Base-by-base conservation (phyloP, 805 yeast genomes). In the Kuraishia cidri region DNA sequence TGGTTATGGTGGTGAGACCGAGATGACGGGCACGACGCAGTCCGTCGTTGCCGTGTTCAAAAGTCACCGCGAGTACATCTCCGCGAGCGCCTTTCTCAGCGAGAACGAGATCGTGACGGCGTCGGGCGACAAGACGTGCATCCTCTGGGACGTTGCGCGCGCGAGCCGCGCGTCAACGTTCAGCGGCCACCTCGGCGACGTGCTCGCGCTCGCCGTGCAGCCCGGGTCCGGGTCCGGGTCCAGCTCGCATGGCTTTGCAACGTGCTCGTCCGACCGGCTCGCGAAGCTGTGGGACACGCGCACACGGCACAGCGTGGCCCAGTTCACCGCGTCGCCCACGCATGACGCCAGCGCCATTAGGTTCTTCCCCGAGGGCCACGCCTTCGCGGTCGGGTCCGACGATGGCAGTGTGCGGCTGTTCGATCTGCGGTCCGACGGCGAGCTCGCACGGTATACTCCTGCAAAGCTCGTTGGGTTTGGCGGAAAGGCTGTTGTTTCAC, bases 1-100 rank as follows among this genome's bases (percentile, higher is more conserved):
- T 36, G 40, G 46, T 35, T 25, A 21, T 45, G 46, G 7, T 29
- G 35, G 17, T 36, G 44, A 34, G 30, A 42, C 26, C 48, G 26
- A 30, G 20, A 26, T 26, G 33, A 12, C 16, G 5, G 33, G 33
- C 6, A 10, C 28, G 13, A 11, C 27, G 6, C 30, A 21, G 14
- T 38, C 51, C 3, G 37, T 73, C 6, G 62, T 67, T 21, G 61
- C 77, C 4, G 64, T 75, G 3, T 70, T 83, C 49, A 79, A 81
- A 48, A 92, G 92, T 1, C 96, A 88, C 54, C 66, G 74, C 6
- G 90, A 92, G 29, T 88, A 86, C 49, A 72, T 88, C 4, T 75
- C 90, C 0, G 85, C 77, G 42, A 65, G 83, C 39, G 77, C 73
- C 30, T 88, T 86, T 47, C 36, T 79, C n/a, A 61, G 63, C 34